A percentile compares a stretch with the other conserved stretches of the same genome.
phyloP scores from a whole-genome alignment of 179 eudicot genomes.

The Silene vulgaris region DNA sequence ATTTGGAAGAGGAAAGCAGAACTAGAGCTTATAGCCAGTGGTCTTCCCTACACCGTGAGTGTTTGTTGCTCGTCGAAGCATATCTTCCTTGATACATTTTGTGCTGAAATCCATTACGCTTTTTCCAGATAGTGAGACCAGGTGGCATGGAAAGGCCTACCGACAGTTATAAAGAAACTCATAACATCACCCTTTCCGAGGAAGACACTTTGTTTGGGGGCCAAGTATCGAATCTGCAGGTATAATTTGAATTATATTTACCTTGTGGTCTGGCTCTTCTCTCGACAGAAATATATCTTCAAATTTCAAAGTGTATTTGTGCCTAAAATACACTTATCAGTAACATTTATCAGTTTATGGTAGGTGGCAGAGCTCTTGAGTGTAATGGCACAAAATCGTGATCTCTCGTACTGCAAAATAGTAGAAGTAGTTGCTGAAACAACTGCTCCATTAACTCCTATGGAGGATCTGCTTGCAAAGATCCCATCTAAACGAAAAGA shows the following conservation, averaged over 20 bases:
- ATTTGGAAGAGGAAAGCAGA: slow-evolving; percentile 88
- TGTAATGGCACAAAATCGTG: slow-evolving; percentile 61
- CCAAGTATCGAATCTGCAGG: slow-evolving; percentile 91
- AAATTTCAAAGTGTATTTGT: not conserved
- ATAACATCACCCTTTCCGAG: slow-evolving; percentile 58
- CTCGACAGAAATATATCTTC: not conserved
- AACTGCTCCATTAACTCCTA: slow-evolving; percentile 73
- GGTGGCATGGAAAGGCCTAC: slow-evolving; percentile 98
- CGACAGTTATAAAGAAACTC: slow-evolving; percentile 84
- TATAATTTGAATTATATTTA: slow-evolving; percentile 19
- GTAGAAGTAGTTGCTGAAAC: slow-evolving; percentile 91
- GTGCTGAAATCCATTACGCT: not conserved
- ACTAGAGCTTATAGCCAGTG: slow-evolving; percentile 77
- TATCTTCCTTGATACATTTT: not conserved
- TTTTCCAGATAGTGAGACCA: slow-evolving; percentile 81
- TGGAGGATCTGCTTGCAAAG: slow-evolving; percentile 60
- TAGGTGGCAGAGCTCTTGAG: slow-evolving; percentile 90
- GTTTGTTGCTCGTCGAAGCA: not conserved
- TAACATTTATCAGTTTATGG: slow-evolving; percentile 23
- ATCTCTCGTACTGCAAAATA: slow-evolving; percentile 71
- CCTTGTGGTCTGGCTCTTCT: slow-evolving; percentile 8
- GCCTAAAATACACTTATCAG: slow-evolving; percentile 3
- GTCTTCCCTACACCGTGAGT: slow-evolving; percentile 86
- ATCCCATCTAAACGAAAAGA: slow-evolving; percentile 59
- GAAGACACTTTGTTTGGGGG: slow-evolving; percentile 91